Evolutionary conservation across 306 rosid genomes (phyloP).

Genomic region (Quercus gilva): DNA sequence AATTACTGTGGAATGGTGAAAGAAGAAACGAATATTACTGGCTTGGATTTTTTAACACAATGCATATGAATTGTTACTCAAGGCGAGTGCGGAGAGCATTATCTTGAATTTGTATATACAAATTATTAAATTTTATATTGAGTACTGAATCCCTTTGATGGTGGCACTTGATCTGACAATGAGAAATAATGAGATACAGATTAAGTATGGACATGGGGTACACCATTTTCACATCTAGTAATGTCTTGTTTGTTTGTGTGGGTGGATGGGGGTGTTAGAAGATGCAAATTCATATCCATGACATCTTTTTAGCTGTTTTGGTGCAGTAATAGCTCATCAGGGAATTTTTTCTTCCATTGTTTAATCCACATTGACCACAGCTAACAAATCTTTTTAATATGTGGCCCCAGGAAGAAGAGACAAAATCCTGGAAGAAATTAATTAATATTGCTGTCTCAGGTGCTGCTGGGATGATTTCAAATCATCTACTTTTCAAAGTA

Average conservation of each 20-base stretch:
- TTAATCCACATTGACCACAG: not conserved
- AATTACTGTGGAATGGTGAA: not conserved
- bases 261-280: not conserved
- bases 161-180: not conserved
- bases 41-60: not conserved
- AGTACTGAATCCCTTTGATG: not conserved
- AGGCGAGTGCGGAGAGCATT: not conserved
- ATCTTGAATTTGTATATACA: not conserved
- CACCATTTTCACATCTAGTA: not conserved
- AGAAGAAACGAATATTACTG: not conserved
- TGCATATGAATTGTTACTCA: not conserved
- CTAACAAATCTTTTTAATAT: conserved; percentile 5
- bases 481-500: conserved; percentile 95
- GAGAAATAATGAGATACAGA: not conserved
- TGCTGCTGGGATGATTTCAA: conserved; percentile 98
- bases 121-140: not conserved
- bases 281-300: not conserved
- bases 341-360: not conserved
- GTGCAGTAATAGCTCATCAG: not conserved
- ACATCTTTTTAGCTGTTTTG: not conserved
- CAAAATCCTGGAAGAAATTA: conserved; percentile 84
- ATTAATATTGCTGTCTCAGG: conserved; percentile 91
- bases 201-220: not conserved
- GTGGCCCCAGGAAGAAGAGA: conserved; percentile 87
- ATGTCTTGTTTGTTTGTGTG: not conserved